Conservation (phyloP, 202 grass and related monocot genomes). For the Panicum virgatum region DNA sequence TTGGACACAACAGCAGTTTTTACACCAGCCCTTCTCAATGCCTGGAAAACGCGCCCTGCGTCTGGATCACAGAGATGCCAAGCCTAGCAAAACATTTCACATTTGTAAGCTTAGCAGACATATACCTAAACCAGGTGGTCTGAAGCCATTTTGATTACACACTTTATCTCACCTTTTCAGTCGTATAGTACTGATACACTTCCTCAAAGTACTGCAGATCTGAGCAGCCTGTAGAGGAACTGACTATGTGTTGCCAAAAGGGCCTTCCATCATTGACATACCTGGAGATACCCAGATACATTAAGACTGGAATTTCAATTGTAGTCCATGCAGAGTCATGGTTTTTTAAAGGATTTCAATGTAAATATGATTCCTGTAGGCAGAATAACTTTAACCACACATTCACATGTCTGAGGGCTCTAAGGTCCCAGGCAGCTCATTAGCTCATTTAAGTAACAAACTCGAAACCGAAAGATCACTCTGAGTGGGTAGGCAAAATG, state of each 20-base stretch:
- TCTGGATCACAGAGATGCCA: constrained; percentile 88
- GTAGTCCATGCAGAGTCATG: neutral
- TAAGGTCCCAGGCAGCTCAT: neutral
- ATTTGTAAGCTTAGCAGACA: constrained; percentile 30
- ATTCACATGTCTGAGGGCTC: neutral
- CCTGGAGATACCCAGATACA: constrained; percentile 45
- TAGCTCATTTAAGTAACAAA: constrained; percentile 10
- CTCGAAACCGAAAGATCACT: neutral
- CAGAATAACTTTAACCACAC: neutral
- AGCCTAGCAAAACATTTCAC: constrained; percentile 64
- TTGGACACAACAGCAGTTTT: constrained; percentile 93
- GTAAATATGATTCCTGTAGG: neutral
- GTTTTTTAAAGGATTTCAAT: neutral
- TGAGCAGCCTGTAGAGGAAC: constrained; percentile 86
- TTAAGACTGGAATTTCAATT: constrained; percentile 8
- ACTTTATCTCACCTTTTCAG: constrained; percentile 72
- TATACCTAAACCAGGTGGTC: neutral
- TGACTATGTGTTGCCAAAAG: constrained; percentile 95
- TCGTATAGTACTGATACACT: constrained; percentile 90
- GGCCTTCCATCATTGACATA: constrained; percentile 95
- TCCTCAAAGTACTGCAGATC: constrained; percentile 94
- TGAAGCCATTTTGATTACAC: neutral
- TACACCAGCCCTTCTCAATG: constrained; percentile 85
- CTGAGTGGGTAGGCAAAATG: constrained; percentile 15
- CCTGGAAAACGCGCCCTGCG: constrained; percentile 76